phyloP scores from a whole-genome alignment of 768 basidiomycete species.

The Boletus patriciae region DNA sequence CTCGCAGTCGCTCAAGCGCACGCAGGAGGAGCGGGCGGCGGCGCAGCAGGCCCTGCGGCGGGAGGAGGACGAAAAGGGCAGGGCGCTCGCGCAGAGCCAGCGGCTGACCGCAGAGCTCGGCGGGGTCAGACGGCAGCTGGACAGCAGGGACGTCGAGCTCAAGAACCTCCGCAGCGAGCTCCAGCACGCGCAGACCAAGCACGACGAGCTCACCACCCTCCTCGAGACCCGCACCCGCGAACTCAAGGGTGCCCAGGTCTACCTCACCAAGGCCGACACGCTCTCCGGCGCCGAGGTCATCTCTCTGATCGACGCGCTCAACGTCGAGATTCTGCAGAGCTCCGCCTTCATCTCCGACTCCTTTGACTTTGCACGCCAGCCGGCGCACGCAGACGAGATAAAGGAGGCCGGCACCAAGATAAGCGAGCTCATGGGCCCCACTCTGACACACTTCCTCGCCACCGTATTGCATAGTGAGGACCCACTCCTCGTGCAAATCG shows the following conservation, averaged over 20 bases:
- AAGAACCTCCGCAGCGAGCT: conserved; percentile 30
- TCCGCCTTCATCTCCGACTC: conserved; percentile 46
- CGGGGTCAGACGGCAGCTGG: conserved; percentile 24
- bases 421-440: conserved; percentile 34
- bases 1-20: conserved; percentile 20
- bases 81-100: conserved; percentile 10
- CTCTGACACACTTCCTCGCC: conserved; percentile 26
- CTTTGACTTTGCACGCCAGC: conserved; percentile 32
- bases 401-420: conserved; percentile 31
- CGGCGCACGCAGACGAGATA: conserved; percentile 21
- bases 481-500: conserved; percentile 42
- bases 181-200: conserved; percentile 25
- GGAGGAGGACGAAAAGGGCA: conserved; percentile 24
- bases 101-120: conserved; percentile 15
- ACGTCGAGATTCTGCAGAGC: conserved; percentile 49
- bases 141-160: conserved; percentile 24
- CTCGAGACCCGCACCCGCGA: conserved; percentile 39
- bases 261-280: conserved; percentile 44
- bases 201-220: conserved; percentile 30
- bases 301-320: conserved; percentile 40
- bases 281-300: conserved; percentile 47
- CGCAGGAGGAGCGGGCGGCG: conserved; percentile 15
- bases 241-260: conserved; percentile 43
- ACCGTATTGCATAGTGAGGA: conserved; percentile 29
- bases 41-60: conserved; percentile 20